Conservation (phyloP, 2,329 filamentous ascomycete genomes). For the Arthrocladium fulminans region DNA sequence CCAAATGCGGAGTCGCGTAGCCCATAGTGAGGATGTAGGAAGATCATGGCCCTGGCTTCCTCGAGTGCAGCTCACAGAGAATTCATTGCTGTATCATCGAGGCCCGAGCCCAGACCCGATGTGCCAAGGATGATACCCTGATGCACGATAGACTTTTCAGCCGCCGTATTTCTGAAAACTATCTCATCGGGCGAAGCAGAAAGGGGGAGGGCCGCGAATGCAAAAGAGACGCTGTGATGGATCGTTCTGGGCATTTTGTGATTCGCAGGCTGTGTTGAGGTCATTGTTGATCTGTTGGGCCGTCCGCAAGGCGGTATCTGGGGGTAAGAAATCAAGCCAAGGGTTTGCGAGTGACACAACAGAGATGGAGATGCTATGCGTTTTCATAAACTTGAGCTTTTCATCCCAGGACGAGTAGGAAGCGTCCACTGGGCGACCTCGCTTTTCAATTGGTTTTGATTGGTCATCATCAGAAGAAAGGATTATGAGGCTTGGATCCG, state of each 20-base stretch:
- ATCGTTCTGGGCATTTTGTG: slow-evolving; percentile 27
- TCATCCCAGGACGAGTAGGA: slow-evolving; percentile 73
- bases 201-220: slow-evolving; percentile 74
- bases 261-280: slow-evolving; percentile 61
- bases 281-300: slow-evolving; percentile 67
- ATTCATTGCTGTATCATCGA: slow-evolving; percentile 68
- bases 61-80: slow-evolving; percentile 64
- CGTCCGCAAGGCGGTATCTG: slow-evolving; percentile 52
- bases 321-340: slow-evolving; percentile 76
- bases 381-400: slow-evolving; percentile 82
- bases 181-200: slow-evolving; percentile 57
- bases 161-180: slow-evolving; percentile 55
- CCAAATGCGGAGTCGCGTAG: slow-evolving; percentile 74
- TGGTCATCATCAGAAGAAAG: slow-evolving; percentile 38
- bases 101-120: slow-evolving; percentile 64
- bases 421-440: slow-evolving; percentile 71
- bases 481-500: slow-evolving; percentile 37
- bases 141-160: slow-evolving; percentile 56
- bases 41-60: slow-evolving; percentile 57
- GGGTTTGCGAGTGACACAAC: slow-evolving; percentile 87
- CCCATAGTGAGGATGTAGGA: slow-evolving; percentile 88
- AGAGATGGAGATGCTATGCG: slow-evolving; percentile 69
- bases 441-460: slow-evolving; percentile 33
- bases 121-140: slow-evolving; percentile 82
- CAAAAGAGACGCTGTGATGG: slow-evolving; percentile 53